Conservation (phyloP, 2,329 filamentous ascomycete species). For the Ceratocystis eucalypticola region DNA sequence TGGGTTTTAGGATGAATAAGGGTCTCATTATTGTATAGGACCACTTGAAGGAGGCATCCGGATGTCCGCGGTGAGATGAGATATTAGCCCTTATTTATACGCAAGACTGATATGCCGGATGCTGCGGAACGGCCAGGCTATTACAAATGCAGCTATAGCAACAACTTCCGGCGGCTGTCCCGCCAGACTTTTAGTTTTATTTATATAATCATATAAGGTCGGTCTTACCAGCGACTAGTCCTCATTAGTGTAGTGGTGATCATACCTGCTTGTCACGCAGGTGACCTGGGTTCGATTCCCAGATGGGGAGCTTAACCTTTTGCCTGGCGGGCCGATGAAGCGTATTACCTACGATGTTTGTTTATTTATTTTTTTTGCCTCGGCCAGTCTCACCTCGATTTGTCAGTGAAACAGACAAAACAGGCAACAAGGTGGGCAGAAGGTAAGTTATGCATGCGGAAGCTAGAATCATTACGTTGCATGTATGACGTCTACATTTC, state of each 20-base stretch:
- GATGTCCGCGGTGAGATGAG: too few species aligned
- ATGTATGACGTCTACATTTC: neutral
- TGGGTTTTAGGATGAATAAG: neutral
- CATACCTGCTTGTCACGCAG: constrained; percentile 19
- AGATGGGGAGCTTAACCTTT: constrained; percentile 17
- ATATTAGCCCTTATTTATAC: too few species aligned
- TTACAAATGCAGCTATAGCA: neutral
- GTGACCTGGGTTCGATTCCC: constrained; percentile 19
- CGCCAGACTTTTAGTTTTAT: too few species aligned
- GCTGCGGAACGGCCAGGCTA: neutral
- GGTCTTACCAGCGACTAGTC: neutral
- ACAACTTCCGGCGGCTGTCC: too few species aligned
- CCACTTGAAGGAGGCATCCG: too few species aligned
- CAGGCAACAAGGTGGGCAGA: neutral
- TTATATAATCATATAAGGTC: neutral
- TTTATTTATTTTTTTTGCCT: neutral
- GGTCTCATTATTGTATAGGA: neutral
- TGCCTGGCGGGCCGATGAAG: neutral
- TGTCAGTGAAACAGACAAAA: neutral
- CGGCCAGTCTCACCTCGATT: neutral
- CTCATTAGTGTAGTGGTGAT: constrained; percentile 19
- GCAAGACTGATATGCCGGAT: too few species aligned
- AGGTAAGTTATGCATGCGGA: neutral
- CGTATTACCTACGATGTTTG: neutral
- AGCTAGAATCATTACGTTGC: neutral